Conservation (phyloP, 495 filamentous ascomycete species). For the Barbatosphaeria neglecta region DNA sequence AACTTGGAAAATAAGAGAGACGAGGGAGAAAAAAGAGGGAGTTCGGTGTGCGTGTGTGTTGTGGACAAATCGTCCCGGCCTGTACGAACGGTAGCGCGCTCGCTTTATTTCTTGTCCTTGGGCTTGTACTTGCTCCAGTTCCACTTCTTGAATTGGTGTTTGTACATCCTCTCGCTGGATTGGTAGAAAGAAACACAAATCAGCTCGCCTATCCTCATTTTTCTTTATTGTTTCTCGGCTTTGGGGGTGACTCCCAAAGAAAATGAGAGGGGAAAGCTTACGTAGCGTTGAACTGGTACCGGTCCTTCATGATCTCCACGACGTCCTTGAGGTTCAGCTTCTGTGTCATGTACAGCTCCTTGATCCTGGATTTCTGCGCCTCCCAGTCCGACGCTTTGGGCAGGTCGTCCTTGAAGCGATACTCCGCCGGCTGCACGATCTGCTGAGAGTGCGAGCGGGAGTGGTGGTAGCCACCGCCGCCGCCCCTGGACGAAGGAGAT, state of each 20-base stretch:
- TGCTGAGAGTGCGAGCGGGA: too few relatives aligned
- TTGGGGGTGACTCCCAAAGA: too few relatives aligned
- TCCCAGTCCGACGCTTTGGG: background rate
- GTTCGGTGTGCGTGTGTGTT: too few relatives aligned
- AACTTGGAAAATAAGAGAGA: background rate
- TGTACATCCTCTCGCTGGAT: conserved; percentile 1
- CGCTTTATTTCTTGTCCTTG: background rate
- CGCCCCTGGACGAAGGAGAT: background rate
- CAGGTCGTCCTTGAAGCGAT: conserved; percentile 1
- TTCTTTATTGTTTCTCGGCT: background rate
- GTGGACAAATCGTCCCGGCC: background rate
- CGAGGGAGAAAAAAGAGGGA: background rate
- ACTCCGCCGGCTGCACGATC: background rate
- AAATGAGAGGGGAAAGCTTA: background rate
- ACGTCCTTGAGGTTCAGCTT: conserved; percentile 1
- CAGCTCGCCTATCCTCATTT: background rate
- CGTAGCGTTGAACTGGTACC: background rate
- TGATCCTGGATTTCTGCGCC: background rate
- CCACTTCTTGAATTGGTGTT: conserved; percentile 1
- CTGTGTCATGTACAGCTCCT: conserved; percentile 1
- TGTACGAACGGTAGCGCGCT: background rate
- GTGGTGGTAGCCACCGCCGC: too few relatives aligned
- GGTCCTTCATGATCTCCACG: background rate
- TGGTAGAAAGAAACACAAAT: too few relatives aligned
- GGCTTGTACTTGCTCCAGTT: conserved; percentile 1